Evolutionary conservation across 768 basidiomycete species (phyloP), one percentile per base, ranked within the genome.

Genomic region (Xerocomus potaroensis): DNA sequence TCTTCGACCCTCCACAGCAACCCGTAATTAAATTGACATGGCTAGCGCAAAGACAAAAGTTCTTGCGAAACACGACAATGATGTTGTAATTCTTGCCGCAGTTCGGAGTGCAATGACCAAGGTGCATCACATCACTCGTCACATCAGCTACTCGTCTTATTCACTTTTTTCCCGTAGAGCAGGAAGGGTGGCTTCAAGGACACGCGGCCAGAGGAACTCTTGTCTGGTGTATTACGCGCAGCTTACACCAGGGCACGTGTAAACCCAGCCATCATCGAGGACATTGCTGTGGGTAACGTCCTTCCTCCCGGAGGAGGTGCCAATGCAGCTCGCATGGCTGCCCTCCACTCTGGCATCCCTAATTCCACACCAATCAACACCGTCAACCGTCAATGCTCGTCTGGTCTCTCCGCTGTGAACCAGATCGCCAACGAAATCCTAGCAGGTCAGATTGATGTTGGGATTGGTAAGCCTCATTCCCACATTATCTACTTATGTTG

Each of bases 71-170:
- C 71, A 78, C 57, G 84, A 87, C 51, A 77, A 89, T 64, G 92
- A 95, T 67, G 85, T 97, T 12, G 95, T 98, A 53, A 87, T 97
- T 63, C 81, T 91, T 59, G 72, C 82, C 10, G 93, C 94, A 18
- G 79, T 91, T 39, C 83, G 96, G 52, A 91, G 93, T 36, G 90
- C 96, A 21, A 76, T 95, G 49, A 96, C 94, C 24, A 95, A 93
- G 78, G 91, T 89, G 27, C 44, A n/a, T n/a, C n/a, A n/a, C 8
- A 35, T 33, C 26, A 32, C 3, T 24, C 33, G 16, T 38, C 34
- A 23, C 31, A 47, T 27, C 26, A 32, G 7, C 42, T 30, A 36
- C 24, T 15, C 19, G n/a, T 27, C 23, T 15, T 24, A 23, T 41
- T 55, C 41, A 41, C 36, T 39, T 49, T 47, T 12, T 39, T 49